Base-by-base conservation (phyloP, 2,329 filamentous ascomycete genomes). In the Paraphoma sp. region DNA sequence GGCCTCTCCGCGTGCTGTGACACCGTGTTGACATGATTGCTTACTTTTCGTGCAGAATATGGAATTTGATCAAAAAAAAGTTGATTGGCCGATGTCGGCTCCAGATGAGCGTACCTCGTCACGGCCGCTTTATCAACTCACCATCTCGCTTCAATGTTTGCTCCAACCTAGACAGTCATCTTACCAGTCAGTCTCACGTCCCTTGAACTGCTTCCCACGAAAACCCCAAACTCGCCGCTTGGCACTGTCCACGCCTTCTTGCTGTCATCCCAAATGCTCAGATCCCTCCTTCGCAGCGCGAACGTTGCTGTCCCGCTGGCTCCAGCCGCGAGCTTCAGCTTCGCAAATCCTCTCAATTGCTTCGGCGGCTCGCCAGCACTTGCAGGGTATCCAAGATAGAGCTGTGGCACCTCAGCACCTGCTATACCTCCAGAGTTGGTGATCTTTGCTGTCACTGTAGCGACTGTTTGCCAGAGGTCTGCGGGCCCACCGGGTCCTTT, bases 321-420 rank as follows among this genome's bases (percentile, higher is more conserved):
- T 5, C 72, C 73, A 43, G 69, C 62, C 36, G 62, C 63, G 6
- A 77, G 41, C 50, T 67, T 72, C 49, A 76, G 36, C 65, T 77
- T 78, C 23, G 64, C 59, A 59, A 78, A 78, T 2, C 75, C 75
- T 8, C 75, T 59, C 9, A 78, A 64, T 62, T 78, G 75, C 60
- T 69, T 72, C 2, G 70, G 68, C 17, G 76, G 70, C 48, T 67
- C 65, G 4, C 54, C 54, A 12, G 72, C 68, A 31, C 69, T 64
- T 2, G 68, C 54, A 6, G 76, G 75, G 42, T 76, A 71, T 7
- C 69, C 70, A 6, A 78, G 59, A 57, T 77, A 77, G 28, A 79
- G 62, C 60, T 79, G 76, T 2, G 76, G 67, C 4, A 77, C 74
- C 51, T 78, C 75, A 5, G 76, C 73, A 45, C 75, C 76, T 6